These are phyloP conservation scores for Stephania japonica DNA, from an alignment of 164 flowering plant species.

Conservation along the genomic window DNA sequence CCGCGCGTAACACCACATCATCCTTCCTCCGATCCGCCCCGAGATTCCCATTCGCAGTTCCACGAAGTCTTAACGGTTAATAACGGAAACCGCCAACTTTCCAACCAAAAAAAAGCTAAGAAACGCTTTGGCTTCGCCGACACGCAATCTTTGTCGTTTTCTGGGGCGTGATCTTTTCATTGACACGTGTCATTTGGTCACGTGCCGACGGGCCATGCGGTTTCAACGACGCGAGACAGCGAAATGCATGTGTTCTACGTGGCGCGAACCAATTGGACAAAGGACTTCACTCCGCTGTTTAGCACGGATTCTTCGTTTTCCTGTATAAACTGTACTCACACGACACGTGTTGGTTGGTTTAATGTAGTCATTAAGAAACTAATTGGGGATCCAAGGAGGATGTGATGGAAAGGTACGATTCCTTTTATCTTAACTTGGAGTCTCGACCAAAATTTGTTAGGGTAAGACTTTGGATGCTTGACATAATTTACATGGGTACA, in stretches of 20 bases:
- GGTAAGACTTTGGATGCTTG: too few relatives aligned
- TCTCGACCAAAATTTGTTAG: too few relatives aligned
- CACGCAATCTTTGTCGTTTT: neutral
- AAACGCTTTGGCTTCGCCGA: neutral
- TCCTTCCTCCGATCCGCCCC: neutral
- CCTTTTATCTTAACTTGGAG: too few relatives aligned
- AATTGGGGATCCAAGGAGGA: too few relatives aligned
- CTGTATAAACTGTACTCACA: neutral
- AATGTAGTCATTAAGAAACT: too few relatives aligned
- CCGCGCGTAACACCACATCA: neutral
- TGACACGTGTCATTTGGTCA: neutral
- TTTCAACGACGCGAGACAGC: neutral
- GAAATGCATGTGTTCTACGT: neutral
- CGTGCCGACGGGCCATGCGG: neutral
- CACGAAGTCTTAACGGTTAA: neutral
- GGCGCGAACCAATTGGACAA: neutral
- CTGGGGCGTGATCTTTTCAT: neutral
- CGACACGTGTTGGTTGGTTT: neutral
- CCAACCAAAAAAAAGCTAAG: neutral
- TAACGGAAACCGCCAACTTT: neutral
- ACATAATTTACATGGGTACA: too few relatives aligned
- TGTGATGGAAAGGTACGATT: too few relatives aligned
- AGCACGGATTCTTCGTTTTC: neutral
- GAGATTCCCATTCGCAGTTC: neutral
- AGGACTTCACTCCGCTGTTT: neutral